Evolutionary conservation across 2,329 filamentous ascomycete species (phyloP).

Genomic region (Fusarium burgessii): DNA sequence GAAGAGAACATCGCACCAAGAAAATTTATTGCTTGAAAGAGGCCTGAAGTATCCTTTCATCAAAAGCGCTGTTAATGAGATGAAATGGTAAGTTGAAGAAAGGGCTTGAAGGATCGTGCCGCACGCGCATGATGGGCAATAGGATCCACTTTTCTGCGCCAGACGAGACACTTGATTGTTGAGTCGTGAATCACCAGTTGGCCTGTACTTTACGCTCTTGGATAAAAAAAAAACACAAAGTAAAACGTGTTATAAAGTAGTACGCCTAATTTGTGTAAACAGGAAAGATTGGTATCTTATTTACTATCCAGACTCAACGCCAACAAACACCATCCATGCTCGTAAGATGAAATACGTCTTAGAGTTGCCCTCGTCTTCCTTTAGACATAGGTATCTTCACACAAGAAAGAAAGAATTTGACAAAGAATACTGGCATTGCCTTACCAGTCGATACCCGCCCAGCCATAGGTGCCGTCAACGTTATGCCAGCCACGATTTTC

Average conservation of each 20-base stretch:
- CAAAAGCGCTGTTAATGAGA: background rate
- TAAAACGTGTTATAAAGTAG: too few relatives aligned
- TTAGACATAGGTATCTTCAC: background rate
- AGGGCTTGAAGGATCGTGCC: slow-evolving; percentile 9
- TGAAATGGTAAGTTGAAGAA: background rate
- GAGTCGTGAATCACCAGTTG: background rate
- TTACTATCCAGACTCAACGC: slow-evolving; percentile 30
- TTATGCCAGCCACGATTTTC: slow-evolving; percentile 76
- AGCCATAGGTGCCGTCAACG: slow-evolving; percentile 77
- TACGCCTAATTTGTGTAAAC: background rate
- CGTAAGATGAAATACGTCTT: slow-evolving; percentile 21
- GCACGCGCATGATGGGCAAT: slow-evolving; percentile 6
- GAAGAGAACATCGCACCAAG: background rate
- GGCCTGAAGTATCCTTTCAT: background rate
- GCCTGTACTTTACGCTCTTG: too few relatives aligned
- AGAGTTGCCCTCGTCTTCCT: background rate
- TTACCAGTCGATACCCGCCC: slow-evolving; percentile 62
- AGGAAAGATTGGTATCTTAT: slow-evolving; percentile 29
- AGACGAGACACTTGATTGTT: background rate
- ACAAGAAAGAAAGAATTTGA: background rate
- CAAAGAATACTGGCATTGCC: background rate
- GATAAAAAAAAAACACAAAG: too few relatives aligned
- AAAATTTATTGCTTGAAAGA: background rate
- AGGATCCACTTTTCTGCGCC: slow-evolving; percentile 30
- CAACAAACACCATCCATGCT: slow-evolving; percentile 35